phyloP scores from a whole-genome alignment of 75 land plant genomes.

The Selaginella moellendorffii region DNA sequence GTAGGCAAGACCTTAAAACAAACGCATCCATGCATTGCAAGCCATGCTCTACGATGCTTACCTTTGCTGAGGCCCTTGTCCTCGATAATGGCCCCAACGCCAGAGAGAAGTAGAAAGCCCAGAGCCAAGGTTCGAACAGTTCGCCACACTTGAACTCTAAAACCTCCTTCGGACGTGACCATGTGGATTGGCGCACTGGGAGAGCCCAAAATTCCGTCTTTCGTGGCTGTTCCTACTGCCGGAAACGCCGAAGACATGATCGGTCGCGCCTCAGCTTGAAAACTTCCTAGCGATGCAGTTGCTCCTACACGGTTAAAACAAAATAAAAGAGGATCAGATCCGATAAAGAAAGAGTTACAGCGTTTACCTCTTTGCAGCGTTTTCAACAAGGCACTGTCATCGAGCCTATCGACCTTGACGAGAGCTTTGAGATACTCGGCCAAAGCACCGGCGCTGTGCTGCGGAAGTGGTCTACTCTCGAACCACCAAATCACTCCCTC shows the following conservation, averaged over 20 bases:
- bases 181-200: conserved; percentile 84
- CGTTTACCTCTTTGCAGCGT: conserved; percentile 77
- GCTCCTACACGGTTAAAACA: conserved; percentile 16
- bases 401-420: conserved; percentile 80
- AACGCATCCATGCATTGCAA: neutral
- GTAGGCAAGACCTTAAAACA: neutral
- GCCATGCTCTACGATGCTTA: neutral
- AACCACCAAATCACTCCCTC: conserved; percentile 77
- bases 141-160: conserved; percentile 92
- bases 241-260: conserved; percentile 34
- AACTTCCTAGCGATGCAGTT: conserved; percentile 29
- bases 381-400: conserved; percentile 62
- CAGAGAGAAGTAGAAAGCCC: conserved; percentile 18
- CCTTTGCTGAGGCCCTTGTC: neutral
- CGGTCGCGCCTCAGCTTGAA: conserved; percentile 7
- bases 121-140: conserved; percentile 71
- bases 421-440: conserved; percentile 90
- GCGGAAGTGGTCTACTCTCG: conserved; percentile 79
- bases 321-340: too few relatives aligned
- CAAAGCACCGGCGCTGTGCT: conserved; percentile 60
- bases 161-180: conserved; percentile 79
- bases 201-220: conserved; percentile 80
- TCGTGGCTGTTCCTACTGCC: conserved; percentile 47
- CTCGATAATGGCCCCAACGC: neutral
- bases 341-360: neutral